Evolutionary conservation across 805 yeast species (phyloP).

Genomic region (Hyphopichia homilentoma): DNA sequence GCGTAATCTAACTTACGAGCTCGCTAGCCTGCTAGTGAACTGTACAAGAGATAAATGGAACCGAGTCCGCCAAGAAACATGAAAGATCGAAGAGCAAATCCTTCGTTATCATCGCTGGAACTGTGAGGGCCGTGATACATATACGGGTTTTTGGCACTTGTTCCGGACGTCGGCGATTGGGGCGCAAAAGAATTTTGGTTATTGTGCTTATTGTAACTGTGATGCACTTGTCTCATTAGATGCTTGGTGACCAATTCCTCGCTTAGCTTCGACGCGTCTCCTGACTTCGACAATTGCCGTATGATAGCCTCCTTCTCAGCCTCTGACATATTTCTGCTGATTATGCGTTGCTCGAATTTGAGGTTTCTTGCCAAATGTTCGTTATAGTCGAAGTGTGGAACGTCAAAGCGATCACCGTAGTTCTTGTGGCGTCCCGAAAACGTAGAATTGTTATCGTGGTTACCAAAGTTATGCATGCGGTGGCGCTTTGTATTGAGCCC

Average conservation of each 20-base stretch:
- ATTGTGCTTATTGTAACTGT: slow-evolving; percentile 7
- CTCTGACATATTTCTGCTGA: slow-evolving; percentile 26
- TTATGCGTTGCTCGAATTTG: slow-evolving; percentile 42
- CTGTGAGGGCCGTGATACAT: slow-evolving; percentile 33
- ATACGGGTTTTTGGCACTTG: slow-evolving; percentile 17
- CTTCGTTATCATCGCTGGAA: slow-evolving; percentile 16
- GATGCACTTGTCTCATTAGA: slow-evolving; percentile 35
- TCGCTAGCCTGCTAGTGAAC: slow-evolving; percentile 2
- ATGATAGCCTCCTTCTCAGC: slow-evolving; percentile 30
- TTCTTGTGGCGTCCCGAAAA: slow-evolving; percentile 35
- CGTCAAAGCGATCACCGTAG: slow-evolving; percentile 45
- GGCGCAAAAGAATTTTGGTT: slow-evolving; percentile 4
- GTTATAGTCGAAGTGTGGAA: slow-evolving; percentile 60
- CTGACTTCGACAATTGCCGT: slow-evolving; percentile 28
- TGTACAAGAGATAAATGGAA: slow-evolving; percentile 25
- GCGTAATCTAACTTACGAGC: too few species aligned
- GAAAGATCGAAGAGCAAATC: slow-evolving; percentile 16
- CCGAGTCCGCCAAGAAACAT: slow-evolving; percentile 31
- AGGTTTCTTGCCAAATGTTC: slow-evolving; percentile 51
- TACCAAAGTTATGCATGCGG: slow-evolving; percentile 17
- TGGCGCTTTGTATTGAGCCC: slow-evolving; percentile 30
- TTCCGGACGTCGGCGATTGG: slow-evolving; percentile 3
- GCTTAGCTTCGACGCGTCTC: slow-evolving; percentile 27
- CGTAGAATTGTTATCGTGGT: slow-evolving; percentile 13
- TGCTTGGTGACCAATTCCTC: slow-evolving; percentile 42